phyloP scores from a whole-genome alignment of 1,284 basidiomycete species.

The Ustilago shanxiensis region DNA sequence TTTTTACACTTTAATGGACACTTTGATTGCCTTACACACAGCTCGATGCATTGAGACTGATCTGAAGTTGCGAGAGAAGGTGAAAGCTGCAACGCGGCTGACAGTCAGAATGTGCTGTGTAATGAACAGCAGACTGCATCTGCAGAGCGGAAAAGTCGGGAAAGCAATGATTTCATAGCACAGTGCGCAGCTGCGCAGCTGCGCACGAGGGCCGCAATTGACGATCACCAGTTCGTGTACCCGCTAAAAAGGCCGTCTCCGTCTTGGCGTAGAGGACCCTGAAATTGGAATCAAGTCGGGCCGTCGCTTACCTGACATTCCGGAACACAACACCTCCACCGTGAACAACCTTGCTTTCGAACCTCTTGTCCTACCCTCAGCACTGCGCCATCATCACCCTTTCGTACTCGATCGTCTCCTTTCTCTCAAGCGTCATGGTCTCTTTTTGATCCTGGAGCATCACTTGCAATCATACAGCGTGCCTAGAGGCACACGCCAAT shows the following conservation, averaged over 20 bases:
- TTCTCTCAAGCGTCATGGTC: background rate
- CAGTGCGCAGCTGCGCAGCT: background rate
- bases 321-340: conserved; percentile 13
- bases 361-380: no score
- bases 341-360: background rate
- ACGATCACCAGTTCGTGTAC: conserved; percentile 22
- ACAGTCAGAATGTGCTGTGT: background rate
- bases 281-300: conserved; percentile 10
- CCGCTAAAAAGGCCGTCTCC: background rate
- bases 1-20: conserved; percentile 13
- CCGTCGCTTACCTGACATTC: conserved; percentile 26
- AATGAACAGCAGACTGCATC: no score
- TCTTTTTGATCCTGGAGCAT: background rate
- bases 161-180: conserved; percentile 12
- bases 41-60: background rate
- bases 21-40: background rate
- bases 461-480: background rate
- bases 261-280: conserved; percentile 20
- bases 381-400: background rate
- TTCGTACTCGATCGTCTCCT: background rate
- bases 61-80: background rate
- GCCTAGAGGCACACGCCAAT: background rate
- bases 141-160: no score
- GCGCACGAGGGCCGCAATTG: conserved; percentile 11
- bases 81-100: background rate